Evolutionary conservation across 257 asterid genomes (phyloP).

Genomic region (Solanum raphanifolium): DNA sequence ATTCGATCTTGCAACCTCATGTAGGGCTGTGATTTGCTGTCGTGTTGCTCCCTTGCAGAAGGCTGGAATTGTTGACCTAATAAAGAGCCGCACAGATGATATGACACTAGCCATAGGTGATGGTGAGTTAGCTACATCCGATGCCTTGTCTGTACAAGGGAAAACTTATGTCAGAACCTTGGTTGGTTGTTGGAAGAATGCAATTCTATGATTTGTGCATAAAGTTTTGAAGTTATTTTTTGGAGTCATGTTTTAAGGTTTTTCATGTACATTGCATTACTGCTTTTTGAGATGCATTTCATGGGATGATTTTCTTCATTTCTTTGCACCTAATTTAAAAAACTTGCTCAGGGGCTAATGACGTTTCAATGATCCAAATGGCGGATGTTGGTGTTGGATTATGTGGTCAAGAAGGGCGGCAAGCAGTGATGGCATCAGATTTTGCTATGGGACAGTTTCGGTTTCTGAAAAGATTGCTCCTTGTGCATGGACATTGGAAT

Average conservation of each 20-base stretch:
- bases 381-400: constrained; percentile 99
- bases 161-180: not conserved
- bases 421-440: constrained; percentile 99
- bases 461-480: constrained; percentile 78
- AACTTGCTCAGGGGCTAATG: constrained; percentile 76
- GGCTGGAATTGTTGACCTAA: constrained; percentile 95
- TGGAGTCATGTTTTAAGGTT: not conserved
- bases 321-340: constrained; percentile 15
- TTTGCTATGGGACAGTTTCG: constrained; percentile 98
- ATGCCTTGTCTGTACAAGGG: not conserved
- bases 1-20: constrained; percentile 80
- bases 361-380: constrained; percentile 99
- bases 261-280: not conserved
- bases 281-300: not conserved
- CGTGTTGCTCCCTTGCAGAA: constrained; percentile 98
- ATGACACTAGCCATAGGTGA: constrained; percentile 99
- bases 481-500: constrained; percentile 99
- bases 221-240: not conserved
- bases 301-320: not conserved
- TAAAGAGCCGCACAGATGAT: constrained; percentile 87
- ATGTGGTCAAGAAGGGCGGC: constrained; percentile 99
- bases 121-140: constrained; percentile 42
- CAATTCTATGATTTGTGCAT: not conserved
- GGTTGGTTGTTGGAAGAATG: not conserved
- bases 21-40: constrained; percentile 89